A percentile compares a stretch with the other conserved stretches of the same genome.
Evolutionary conservation across 495 filamentous ascomycete species (phyloP).

Genomic region (Penicillium parvum): DNA sequence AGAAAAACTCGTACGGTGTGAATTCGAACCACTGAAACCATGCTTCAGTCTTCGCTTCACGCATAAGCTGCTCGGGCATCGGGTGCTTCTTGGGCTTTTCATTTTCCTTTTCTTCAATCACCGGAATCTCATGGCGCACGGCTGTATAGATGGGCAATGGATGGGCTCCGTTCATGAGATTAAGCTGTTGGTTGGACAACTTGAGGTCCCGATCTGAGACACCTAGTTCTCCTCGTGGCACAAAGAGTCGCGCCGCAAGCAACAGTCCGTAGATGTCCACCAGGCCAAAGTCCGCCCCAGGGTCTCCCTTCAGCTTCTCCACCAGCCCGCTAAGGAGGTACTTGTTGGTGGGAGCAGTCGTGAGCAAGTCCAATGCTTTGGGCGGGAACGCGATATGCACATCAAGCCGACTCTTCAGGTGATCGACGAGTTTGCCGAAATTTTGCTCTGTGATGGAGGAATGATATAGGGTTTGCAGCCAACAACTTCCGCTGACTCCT

Average conservation of each 20-base stretch:
- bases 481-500: constrained; percentile 92
- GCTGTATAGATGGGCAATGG: constrained; percentile 93
- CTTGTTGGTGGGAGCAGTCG: constrained; percentile 84
- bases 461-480: constrained; percentile 85
- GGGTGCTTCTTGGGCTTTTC: constrained; percentile 18
- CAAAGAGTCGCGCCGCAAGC: constrained; percentile 74
- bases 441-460: constrained; percentile 68
- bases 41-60: constrained; percentile 63
- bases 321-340: constrained; percentile 82
- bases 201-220: constrained; percentile 77
- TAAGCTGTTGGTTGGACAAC: constrained; percentile 73
- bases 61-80: constrained; percentile 49
- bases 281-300: constrained; percentile 75
- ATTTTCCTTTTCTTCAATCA: constrained; percentile 38
- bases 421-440: constrained; percentile 65
- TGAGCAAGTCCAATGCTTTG: constrained; percentile 68
- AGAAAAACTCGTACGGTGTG: constrained; percentile 94
- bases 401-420: constrained; percentile 78
- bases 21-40: constrained; percentile 99
- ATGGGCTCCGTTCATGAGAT: constrained; percentile 67
- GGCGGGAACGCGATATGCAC: constrained; percentile 92
- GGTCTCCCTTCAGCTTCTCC: constrained; percentile 82
- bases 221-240: constrained; percentile 77
- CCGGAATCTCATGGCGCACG: constrained; percentile 92
- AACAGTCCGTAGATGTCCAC: constrained; percentile 91